phyloP scores from a whole-genome alignment of 345 rosid genomes.

The Eucalyptus erythrocorys region DNA sequence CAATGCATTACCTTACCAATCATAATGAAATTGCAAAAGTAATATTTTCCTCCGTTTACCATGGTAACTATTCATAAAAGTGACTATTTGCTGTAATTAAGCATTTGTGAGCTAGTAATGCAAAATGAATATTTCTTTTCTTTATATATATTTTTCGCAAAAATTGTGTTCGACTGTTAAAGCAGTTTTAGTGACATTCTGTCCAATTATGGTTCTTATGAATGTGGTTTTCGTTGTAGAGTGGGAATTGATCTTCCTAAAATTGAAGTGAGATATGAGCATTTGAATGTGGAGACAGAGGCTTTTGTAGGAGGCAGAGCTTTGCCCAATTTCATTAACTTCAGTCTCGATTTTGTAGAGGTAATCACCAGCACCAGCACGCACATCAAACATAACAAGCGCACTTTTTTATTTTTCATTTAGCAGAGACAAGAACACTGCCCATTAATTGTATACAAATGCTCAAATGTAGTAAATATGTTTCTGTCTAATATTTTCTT shows the following conservation, averaged over 20 bases:
- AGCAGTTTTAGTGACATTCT: background rate
- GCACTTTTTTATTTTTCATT: background rate
- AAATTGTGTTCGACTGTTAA: no score
- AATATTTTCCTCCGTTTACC: background rate
- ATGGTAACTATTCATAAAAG: background rate
- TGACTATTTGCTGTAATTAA: background rate
- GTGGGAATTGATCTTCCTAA: slow-evolving; percentile 45
- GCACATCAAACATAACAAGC: background rate
- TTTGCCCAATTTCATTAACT: slow-evolving; percentile 48
- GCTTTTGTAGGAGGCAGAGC: slow-evolving; percentile 57
- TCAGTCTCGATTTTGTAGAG: slow-evolving; percentile 30
- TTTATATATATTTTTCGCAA: no score
- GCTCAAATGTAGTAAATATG: background rate
- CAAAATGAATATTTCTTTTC: no score
- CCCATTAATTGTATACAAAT: background rate
- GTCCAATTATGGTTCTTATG: background rate
- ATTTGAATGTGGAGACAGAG: slow-evolving; percentile 41
- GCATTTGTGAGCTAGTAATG: background rate
- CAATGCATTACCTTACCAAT: background rate
- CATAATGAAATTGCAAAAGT: background rate
- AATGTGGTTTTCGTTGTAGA: slow-evolving; percentile 2
- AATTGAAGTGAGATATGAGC: slow-evolving; percentile 43
- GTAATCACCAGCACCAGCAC: slow-evolving; percentile 9
- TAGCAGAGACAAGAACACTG: background rate
- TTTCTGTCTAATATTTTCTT: background rate